Evolutionary conservation across 2,329 filamentous ascomycete genomes (phyloP).

Genomic region (Paraphoma sp.): DNA sequence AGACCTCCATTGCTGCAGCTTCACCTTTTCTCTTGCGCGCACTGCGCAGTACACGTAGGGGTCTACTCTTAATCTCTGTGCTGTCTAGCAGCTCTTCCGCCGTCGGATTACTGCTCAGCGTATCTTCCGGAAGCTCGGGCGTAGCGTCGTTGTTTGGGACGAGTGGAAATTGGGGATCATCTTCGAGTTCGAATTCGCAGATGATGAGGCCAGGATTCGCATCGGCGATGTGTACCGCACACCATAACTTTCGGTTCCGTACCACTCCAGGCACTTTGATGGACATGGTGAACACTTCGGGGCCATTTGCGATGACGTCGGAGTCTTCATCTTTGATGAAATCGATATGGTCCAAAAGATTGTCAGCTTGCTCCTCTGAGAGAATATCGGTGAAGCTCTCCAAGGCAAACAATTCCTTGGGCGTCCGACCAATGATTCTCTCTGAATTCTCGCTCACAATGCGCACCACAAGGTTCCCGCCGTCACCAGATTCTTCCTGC

Average conservation of each 20-base stretch:
- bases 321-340: slow-evolving; percentile 85
- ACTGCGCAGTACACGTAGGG: slow-evolving; percentile 76
- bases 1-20: slow-evolving; percentile 85
- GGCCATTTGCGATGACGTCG: slow-evolving; percentile 76
- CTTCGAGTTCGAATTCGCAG: slow-evolving; percentile 88
- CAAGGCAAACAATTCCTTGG: slow-evolving; percentile 75
- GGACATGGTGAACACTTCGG: slow-evolving; percentile 83
- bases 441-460: slow-evolving; percentile 84
- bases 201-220: slow-evolving; percentile 71
- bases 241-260: slow-evolving; percentile 77
- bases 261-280: slow-evolving; percentile 64
- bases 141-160: slow-evolving; percentile 65
- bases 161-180: slow-evolving; percentile 73
- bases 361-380: slow-evolving; percentile 82
- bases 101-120: slow-evolving; percentile 74
- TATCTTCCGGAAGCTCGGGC: slow-evolving; percentile 73
- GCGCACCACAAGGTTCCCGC: slow-evolving; percentile 69
- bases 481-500: slow-evolving; percentile 69
- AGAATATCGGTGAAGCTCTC: slow-evolving; percentile 83
- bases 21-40: slow-evolving; percentile 78
- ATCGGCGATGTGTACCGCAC: slow-evolving; percentile 79
- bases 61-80: slow-evolving; percentile 76
- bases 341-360: slow-evolving; percentile 83
- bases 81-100: slow-evolving; percentile 76
- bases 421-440: slow-evolving; percentile 76